Evolutionary conservation across 805 yeast species (phyloP), one percentile per base, ranked within the genome.

Genomic region (Isabelozyma pseudorhagii): DNA sequence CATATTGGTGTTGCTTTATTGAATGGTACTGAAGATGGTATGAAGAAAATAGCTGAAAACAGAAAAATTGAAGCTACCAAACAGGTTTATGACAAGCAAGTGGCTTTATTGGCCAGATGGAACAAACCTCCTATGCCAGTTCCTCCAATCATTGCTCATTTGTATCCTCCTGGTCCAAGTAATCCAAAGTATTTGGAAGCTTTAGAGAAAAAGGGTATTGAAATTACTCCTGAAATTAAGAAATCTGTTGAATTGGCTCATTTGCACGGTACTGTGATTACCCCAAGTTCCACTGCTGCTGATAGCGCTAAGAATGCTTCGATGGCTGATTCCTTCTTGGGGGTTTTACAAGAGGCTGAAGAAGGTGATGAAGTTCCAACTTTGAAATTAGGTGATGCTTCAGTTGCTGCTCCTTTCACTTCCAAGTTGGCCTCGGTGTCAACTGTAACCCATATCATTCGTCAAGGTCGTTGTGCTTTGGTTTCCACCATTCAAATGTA

Each of bases 401-500:
- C 97, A 21, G 97, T 96, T 61, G 99, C 99, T 48, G 99, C 99
- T 34, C 99, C 99, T 44, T 90, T 94, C 69, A 94, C 99, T 15
- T 92, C 98, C 21, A 94, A 94, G 67, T 80, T 94, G 56, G 83
- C 97, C 25, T 88, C 87, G 62, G 99, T 94, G 31, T 81, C 92
- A 48, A 86, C 99, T 49, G 97, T 94, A 49, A 88, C 96, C 47
- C 86, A 91, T 64, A 88, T 94, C 56, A 82, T 94, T 58, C 91
- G 99, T 72, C 97, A 94, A 77, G 99, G 99, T 56, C 90, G 99
- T 72, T 89, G 97, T 77, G 97, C 99, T 7, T 78, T 94, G 57
- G 97, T 94, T 42, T 89, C 97, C 14, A 94, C 99, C 8, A 92
- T 94, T 65, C 99, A 94, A 75, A 94, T 94, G 99, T 94, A 94